These are phyloP conservation scores for Turnera subulata DNA, from an alignment of 345 rosid genomes.

Conservation along the genomic window DNA sequence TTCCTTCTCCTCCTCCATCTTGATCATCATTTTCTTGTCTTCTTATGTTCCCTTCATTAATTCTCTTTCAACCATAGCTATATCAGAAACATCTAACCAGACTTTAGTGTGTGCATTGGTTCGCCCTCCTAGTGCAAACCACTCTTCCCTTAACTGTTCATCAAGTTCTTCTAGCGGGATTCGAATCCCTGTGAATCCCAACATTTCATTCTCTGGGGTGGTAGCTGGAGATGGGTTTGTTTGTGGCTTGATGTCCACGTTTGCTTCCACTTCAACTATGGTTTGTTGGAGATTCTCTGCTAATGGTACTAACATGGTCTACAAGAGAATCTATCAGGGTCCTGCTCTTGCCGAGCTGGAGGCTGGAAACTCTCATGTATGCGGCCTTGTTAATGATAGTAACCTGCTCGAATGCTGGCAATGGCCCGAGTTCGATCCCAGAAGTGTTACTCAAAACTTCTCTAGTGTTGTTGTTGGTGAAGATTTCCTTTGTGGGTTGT, in stretches of 20 bases:
- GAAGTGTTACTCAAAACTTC: neutral
- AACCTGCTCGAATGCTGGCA: constrained; percentile 53
- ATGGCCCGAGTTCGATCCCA: constrained; percentile 17
- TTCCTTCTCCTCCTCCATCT: neutral
- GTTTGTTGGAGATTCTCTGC: constrained; percentile 58
- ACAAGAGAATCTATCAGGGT: constrained; percentile 40
- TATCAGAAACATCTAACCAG: constrained; percentile 39
- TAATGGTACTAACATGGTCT: constrained; percentile 11
- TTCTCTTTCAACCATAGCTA: constrained; percentile 54
- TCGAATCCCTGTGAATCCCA: constrained; percentile 9
- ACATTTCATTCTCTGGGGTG: constrained; percentile 33
- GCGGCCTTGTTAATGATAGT: constrained; percentile 44
- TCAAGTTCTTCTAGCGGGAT: constrained; percentile 33
- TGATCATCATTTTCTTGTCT: constrained; percentile 6
- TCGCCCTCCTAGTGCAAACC: neutral
- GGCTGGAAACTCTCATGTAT: constrained; percentile 45
- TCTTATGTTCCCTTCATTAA: constrained; percentile 9
- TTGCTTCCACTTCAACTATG: constrained; percentile 30
- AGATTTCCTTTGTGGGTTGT: constrained; percentile 54
- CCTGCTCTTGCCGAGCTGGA: constrained; percentile 35
- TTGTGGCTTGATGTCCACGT: constrained; percentile 32
- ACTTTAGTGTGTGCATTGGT: constrained; percentile 52
- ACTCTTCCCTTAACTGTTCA: constrained; percentile 44
- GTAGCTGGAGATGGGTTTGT: constrained; percentile 69
- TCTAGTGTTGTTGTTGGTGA: constrained; percentile 51